Conservation (phyloP, 1,284 basidiomycete genomes). For the Xerocomus nothofagi region DNA sequence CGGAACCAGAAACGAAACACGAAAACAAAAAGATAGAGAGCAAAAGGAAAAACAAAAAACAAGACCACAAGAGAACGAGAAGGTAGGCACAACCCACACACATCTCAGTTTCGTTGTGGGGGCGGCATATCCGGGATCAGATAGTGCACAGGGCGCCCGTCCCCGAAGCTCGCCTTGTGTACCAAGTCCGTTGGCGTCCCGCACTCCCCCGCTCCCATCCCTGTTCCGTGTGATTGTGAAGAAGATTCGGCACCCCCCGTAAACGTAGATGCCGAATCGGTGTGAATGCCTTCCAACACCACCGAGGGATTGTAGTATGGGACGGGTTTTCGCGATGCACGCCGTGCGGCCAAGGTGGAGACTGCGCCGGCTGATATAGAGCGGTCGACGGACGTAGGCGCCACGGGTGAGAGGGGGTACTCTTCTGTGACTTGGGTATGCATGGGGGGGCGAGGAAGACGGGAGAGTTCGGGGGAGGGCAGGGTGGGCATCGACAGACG, state of each 20-base stretch:
- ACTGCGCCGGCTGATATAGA: slow-evolving; percentile 24
- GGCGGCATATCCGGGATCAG: slow-evolving; percentile 44
- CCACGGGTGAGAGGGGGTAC: slow-evolving; percentile 24
- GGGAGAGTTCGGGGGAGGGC: slow-evolving; percentile 22
- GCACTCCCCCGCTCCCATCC: slow-evolving; percentile 7
- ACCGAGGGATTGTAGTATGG: slow-evolving; percentile 41
- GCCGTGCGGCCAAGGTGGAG: slow-evolving; percentile 24
- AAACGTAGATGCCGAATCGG: slow-evolving; percentile 24
- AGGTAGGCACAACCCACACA: slow-evolving; percentile 9
- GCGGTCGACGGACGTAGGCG: slow-evolving; percentile 22
- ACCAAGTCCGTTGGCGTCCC: slow-evolving; percentile 27
- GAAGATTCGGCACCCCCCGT: slow-evolving; percentile 31
- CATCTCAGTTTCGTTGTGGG: slow-evolving; percentile 28
- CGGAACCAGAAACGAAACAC: slow-evolving; percentile 2
- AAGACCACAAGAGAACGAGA: background rate
- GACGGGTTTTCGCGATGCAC: slow-evolving; percentile 45
- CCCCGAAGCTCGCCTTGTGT: slow-evolving; percentile 24
- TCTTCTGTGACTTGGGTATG: slow-evolving; percentile 19
- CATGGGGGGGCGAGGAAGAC: slow-evolving; percentile 13
- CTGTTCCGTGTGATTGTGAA: slow-evolving; percentile 33
- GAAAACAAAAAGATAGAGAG: background rate
- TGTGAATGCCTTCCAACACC: slow-evolving; percentile 19
- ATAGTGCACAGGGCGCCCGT: slow-evolving; percentile 36
- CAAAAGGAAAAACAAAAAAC: background rate
- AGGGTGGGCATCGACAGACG: slow-evolving; percentile 32